Evolutionary conservation across 352 stramenopile species (phyloP), one percentile per base, ranked within the genome.

Genomic region (Globisporangium orthogonon): DNA sequence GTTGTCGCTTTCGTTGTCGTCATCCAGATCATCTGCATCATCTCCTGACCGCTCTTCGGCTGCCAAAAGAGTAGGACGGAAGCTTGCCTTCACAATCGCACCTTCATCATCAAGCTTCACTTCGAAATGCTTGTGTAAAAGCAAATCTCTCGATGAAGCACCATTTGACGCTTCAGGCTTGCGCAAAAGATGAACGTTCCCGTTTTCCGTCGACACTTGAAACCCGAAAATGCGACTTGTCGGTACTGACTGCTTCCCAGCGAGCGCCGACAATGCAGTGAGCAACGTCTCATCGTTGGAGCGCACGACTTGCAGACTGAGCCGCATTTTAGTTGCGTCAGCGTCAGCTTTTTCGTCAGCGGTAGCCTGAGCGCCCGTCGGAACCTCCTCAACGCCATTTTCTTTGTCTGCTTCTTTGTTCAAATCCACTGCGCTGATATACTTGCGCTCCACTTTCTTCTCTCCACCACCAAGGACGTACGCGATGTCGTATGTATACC

Each of bases 361-460:
- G 17, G 48, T 29, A 13, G 40, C 44, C 11, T 35, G 28, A 11
- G 2, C 23, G 13, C 15, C 6, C 5, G 31, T 9, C 17, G 58
- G 18, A n/a, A 7, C 14, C 13, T 15, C 28, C 11, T 62, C 52
- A 5, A 29, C 17, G 53, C 52, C 60, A 23, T 59, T 52, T 31
- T 66, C 64, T 13, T 64, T 71, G 33, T 78, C 62, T 9, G 68
- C 56, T 10, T 65, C 68, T 43, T 74, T 65, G 33, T 71, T 65
- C 28, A 83, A 31, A 55, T 83, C 71, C 13, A 91, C 79, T 0
- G 82, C 69, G 30, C 70, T 83, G 47, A 94, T 91, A 50, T 86
- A 94, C 60, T 90, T 83, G 15, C 84, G 78, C 65, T 89, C 82
- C 4, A 94, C 71, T 29, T 84, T 85, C 56, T 88, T 94, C 58